A percentile compares a stretch with the other conserved stretches of the same genome.
Conservation (phyloP, 768 basidiomycete species). For the Boletales sp. region DNA sequence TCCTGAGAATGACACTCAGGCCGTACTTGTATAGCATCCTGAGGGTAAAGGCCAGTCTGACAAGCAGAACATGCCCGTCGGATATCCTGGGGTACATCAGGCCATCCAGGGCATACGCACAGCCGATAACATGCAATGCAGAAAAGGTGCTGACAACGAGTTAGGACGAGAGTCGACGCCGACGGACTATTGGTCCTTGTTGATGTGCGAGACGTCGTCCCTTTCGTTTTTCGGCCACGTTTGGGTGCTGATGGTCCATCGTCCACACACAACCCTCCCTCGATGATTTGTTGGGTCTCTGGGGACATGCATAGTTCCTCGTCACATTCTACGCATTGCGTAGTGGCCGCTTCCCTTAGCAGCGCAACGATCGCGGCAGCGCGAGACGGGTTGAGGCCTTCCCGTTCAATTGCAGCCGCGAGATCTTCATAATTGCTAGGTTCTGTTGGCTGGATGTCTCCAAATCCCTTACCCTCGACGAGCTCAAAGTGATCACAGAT, state of each 20-base stretch:
- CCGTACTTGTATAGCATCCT: constrained; percentile 83
- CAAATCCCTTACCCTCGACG: constrained; percentile 65
- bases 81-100: constrained; percentile 57
- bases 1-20: constrained; percentile 49
- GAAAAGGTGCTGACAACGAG: constrained; percentile 92
- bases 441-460: constrained; percentile 46
- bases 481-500: constrained; percentile 97
- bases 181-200: constrained; percentile 76
- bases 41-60: constrained; percentile 57
- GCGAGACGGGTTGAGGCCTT: constrained; percentile 73
- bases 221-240: constrained; percentile 54
- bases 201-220: constrained; percentile 54
- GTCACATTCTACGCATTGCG: constrained; percentile 88
- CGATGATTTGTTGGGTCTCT: constrained; percentile 38
- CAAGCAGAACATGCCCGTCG: constrained; percentile 74
- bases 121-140: constrained; percentile 83
- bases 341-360: constrained; percentile 80
- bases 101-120: constrained; percentile 79
- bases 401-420: constrained; percentile 64
- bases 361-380: constrained; percentile 85
- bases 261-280: constrained; percentile 45
- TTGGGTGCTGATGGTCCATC: constrained; percentile 50
- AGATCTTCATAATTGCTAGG: constrained; percentile 70
- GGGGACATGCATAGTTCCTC: constrained; percentile 59
- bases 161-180: constrained; percentile 65